Evolutionary conservation across 2,329 filamentous ascomycete genomes (phyloP), one percentile per base, ranked within the genome.

Genomic region (Aspergillus fumigatiaffinis): DNA sequence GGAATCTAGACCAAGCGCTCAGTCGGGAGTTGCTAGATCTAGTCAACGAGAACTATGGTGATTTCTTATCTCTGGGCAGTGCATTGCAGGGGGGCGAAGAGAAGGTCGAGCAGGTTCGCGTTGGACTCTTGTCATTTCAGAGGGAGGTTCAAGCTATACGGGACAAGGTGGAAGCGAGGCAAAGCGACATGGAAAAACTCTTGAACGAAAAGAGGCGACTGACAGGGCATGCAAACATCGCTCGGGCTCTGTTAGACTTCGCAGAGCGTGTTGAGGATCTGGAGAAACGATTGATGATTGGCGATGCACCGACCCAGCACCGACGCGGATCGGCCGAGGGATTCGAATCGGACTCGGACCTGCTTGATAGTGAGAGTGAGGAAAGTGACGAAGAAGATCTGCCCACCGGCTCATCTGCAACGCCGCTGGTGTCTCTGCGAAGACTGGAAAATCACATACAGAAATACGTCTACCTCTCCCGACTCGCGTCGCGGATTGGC

Each of bases 11-110:
- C 64, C 85, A 90, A 65, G 83, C 88, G 21, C 87, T 99, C 60
- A 90, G 87, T 68, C 85, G 88, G 61, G 94, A 99, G 77, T 82
- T 99, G 2, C 82, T 99, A 20, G 93, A 97, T 76, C 84, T 99
- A 7, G 94, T 99, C 63, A 99, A 99, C 71, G 84, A 88, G 52
- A 96, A 99, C 75, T 97, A 99, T 72, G 88, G 91, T 50, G 89
- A 93, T 56, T 99, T 99, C 66, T 76, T 99, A 4, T 87, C 87
- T 0, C 77, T 99, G 0, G 95, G 94, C 0, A 86, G 84, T 50
- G 90, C 91, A 66, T 77, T 99, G 47, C 85, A 86, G 54, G 92
- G 92, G 2, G 95, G 95, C 7, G 92, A 96, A 68, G 93, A 97
- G 67, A 90, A 88, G 71, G 88, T 97, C 0, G 92, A 96, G 71